Percentiles rank a stretch among this genome's conserved stretches.
Conservation (phyloP, 768 basidiomycete genomes). For the Tylopilus vinaceipallidus region DNA sequence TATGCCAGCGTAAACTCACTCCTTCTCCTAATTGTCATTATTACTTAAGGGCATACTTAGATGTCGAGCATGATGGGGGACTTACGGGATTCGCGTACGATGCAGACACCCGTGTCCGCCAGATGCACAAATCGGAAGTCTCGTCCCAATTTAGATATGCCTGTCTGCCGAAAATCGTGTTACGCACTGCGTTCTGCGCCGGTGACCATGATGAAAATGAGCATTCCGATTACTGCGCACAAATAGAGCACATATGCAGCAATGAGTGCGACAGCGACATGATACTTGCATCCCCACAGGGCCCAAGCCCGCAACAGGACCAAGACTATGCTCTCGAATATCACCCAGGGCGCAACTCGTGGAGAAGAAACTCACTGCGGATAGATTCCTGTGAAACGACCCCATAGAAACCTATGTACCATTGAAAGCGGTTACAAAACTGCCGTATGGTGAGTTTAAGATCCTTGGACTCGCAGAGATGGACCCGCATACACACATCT, state of each 20-base stretch:
- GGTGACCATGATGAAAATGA: not conserved
- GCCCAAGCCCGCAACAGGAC: slow-evolving; percentile 18
- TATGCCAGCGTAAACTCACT: not conserved
- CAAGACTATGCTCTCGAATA: slow-evolving; percentile 3
- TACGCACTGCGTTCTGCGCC: not conserved
- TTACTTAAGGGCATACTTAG: not conserved
- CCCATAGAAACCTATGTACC: not conserved
- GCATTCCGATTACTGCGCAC: too few relatives aligned
- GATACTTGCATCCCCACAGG: slow-evolving; percentile 10
- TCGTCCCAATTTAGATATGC: not conserved
- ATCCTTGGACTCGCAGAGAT: not conserved
- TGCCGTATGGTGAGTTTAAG: not conserved
- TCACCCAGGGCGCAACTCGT: not conserved
- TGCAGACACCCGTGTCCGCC: not conserved
- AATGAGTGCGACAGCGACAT: not conserved
- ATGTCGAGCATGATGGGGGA: not conserved
- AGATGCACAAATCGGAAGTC: not conserved
- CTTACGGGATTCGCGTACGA: not conserved
- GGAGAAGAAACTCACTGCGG: slow-evolving; percentile 4
- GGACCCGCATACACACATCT: not conserved
- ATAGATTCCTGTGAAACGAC: slow-evolving; percentile 5
- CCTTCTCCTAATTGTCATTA: not conserved
- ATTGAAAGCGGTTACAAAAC: slow-evolving; percentile 11
- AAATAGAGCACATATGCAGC: slow-evolving; percentile 4
- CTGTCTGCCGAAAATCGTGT: not conserved